Evolutionary conservation across 176 grass and related monocot species (phyloP).

Genomic region (Eleusine coracana): DNA sequence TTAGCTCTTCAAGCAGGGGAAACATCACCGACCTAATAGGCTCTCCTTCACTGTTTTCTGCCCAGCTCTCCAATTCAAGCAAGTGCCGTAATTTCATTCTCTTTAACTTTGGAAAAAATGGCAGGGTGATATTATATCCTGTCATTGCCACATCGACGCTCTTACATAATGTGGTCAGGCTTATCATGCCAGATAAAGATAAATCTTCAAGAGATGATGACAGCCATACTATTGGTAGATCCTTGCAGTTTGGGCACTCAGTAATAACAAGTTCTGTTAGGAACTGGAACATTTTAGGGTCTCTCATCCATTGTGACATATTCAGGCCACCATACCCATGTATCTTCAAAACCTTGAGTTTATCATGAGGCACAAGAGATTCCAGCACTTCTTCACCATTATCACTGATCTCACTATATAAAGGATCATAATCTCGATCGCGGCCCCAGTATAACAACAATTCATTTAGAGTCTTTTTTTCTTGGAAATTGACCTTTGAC

Average conservation of each 20-base stretch:
- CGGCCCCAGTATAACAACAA: neutral
- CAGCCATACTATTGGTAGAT: neutral
- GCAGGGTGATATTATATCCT: neutral
- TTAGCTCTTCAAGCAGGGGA: neutral
- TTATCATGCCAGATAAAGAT: accelerated
- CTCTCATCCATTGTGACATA: constrained; percentile 22
- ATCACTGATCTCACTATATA: too few relatives aligned
- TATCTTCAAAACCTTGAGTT: neutral
- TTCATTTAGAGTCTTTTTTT: neutral
- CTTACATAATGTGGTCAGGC: constrained; percentile 16
- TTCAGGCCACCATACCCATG: neutral
- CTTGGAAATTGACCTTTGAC: neutral
- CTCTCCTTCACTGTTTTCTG: neutral
- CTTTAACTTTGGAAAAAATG: constrained; percentile 21
- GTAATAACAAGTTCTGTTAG: neutral
- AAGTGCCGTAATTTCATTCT: accelerated
- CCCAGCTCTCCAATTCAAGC: constrained; percentile 17
- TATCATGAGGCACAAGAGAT: neutral
- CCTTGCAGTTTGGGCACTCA: neutral
- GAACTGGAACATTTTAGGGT: neutral
- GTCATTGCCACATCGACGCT: neutral
- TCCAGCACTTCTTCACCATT: constrained; percentile 7
- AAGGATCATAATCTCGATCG: accelerated
- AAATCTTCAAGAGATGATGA: neutral
- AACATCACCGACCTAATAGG: neutral